phyloP scores from a whole-genome alignment of 2,329 filamentous ascomycete species.

The Paraphoma chrysanthemicola region DNA sequence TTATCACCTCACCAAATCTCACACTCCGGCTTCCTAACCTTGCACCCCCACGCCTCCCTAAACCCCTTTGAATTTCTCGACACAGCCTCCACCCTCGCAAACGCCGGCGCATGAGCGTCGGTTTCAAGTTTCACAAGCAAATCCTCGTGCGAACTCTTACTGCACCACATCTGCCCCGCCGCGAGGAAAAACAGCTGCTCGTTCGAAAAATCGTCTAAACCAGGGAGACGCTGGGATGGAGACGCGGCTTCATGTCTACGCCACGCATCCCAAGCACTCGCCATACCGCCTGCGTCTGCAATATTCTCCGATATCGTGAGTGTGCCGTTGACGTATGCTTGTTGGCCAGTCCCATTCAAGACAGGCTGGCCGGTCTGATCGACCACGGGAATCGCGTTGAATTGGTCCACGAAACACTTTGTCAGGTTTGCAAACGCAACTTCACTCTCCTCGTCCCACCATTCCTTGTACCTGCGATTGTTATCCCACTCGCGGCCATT shows the following conservation, averaged over 20 bases:
- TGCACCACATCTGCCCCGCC: constrained; percentile 70
- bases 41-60: constrained; percentile 69
- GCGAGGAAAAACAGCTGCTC: constrained; percentile 73
- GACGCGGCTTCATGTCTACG: constrained; percentile 53
- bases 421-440: constrained; percentile 63
- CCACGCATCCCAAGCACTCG: background rate
- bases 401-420: constrained; percentile 60
- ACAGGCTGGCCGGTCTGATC: background rate
- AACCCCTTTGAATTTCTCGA: constrained; percentile 71
- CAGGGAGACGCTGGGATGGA: constrained; percentile 55
- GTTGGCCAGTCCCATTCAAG: background rate
- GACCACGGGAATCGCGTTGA: background rate
- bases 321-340: constrained; percentile 57
- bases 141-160: constrained; percentile 64
- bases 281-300: background rate
- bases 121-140: constrained; percentile 51
- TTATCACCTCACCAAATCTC: constrained; percentile 65
- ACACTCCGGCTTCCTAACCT: constrained; percentile 67
- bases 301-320: background rate
- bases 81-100: constrained; percentile 63
- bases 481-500: constrained; percentile 68
- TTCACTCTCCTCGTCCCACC: constrained; percentile 69
- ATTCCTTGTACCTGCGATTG: constrained; percentile 67
- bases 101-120: constrained; percentile 69
- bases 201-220: constrained; percentile 65